These are phyloP conservation scores for Boletus rubroflammeus DNA, from an alignment of 768 basidiomycete species.

Conservation along the genomic window DNA sequence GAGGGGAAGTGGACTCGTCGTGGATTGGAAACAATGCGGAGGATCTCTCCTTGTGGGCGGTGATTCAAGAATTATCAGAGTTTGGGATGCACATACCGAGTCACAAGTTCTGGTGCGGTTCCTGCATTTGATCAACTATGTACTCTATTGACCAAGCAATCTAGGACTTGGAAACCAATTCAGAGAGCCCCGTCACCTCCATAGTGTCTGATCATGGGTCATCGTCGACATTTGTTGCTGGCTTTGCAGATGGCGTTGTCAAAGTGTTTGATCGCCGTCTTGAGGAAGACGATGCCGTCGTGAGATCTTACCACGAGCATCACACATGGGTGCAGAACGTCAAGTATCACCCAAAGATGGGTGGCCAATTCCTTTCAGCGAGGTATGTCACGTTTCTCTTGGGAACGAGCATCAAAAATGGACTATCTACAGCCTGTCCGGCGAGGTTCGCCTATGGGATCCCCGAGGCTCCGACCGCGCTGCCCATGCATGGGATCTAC, in stretches of 20 bases:
- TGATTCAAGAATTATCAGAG: constrained; percentile 81
- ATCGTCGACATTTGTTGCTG: constrained; percentile 78
- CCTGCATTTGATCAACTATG: background rate
- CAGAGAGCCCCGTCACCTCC: constrained; percentile 85
- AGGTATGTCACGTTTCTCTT: constrained; percentile 48
- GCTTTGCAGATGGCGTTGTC: constrained; percentile 90
- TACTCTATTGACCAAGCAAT: background rate
- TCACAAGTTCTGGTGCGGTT: constrained; percentile 61
- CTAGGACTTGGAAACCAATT: constrained; percentile 86
- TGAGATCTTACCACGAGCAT: constrained; percentile 66
- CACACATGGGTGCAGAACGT: constrained; percentile 95
- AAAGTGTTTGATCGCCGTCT: constrained; percentile 91
- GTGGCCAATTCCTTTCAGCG: constrained; percentile 76
- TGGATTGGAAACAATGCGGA: constrained; percentile 89
- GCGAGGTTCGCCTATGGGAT: constrained; percentile 91
- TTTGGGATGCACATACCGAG: constrained; percentile 96
- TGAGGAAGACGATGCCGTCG: constrained; percentile 76
- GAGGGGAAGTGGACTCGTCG: constrained; percentile 81
- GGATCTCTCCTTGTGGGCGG: constrained; percentile 89
- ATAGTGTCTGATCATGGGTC: constrained; percentile 75
- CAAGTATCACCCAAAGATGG: constrained; percentile 70
- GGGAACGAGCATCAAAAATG: background rate
- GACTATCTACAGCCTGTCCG: constrained; percentile 63
- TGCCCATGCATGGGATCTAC: constrained; percentile 58
- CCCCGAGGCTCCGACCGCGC: constrained; percentile 61